phyloP scores from a whole-genome alignment of 495 filamentous ascomycete species.

The Cenococcum geophilum region DNA sequence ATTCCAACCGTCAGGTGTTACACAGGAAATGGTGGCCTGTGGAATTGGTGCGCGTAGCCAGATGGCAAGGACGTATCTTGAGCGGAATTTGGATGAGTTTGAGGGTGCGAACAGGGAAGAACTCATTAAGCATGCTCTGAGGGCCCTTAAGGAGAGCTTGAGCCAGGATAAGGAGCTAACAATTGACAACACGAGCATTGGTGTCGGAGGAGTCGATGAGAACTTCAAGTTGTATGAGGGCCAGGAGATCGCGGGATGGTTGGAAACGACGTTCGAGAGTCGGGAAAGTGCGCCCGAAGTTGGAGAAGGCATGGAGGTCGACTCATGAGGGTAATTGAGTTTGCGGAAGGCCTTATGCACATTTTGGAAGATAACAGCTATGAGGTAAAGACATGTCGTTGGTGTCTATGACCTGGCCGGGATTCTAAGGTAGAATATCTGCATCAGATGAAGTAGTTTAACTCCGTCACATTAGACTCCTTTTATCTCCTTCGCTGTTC shows the following conservation, averaged over 20 bases:
- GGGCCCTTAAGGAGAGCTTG: constrained; percentile 89
- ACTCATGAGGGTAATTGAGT: background rate
- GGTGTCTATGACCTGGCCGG: too few relatives aligned
- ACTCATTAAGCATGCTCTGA: constrained; percentile 81
- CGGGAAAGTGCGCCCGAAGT: constrained; percentile 57
- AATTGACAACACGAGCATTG: constrained; percentile 90
- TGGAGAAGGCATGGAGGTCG: constrained; percentile 63
- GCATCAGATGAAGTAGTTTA: too few relatives aligned
- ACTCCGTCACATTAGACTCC: too few relatives aligned
- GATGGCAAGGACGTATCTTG: constrained; percentile 94
- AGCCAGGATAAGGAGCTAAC: constrained; percentile 96
- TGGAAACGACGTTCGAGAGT: constrained; percentile 61
- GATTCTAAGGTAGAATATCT: too few relatives aligned
- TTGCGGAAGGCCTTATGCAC: background rate
- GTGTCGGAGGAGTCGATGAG: constrained; percentile 51
- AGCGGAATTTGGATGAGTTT: constrained; percentile 83
- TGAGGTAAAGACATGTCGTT: background rate
- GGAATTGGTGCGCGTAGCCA: constrained; percentile 93
- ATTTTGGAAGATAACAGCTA: background rate
- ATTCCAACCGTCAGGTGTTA: constrained; percentile 94
- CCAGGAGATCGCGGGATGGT: constrained; percentile 62
- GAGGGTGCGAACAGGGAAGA: constrained; percentile 66
- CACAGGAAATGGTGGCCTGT: constrained; percentile 91
- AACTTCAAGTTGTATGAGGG: constrained; percentile 91
- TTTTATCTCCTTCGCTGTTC: too few relatives aligned